Percentiles rank a stretch among this genome's conserved stretches.
Evolutionary conservation across 192 early-diverging fungal species (phyloP).

Genomic region (Kickxella alabastrina): DNA sequence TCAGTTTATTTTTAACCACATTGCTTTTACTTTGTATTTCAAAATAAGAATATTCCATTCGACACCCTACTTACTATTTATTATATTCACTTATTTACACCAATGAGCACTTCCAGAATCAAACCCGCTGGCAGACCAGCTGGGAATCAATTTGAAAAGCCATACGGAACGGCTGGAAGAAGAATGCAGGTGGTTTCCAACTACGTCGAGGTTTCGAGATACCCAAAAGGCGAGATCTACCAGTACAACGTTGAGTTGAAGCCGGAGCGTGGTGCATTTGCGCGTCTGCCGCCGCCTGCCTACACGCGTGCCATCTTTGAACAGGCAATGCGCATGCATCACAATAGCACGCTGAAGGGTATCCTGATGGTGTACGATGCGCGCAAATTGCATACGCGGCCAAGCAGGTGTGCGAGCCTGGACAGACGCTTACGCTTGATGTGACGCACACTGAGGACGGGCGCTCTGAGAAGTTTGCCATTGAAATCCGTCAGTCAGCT

Average conservation of each 20-base stretch:
- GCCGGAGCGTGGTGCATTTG: slow-evolving; percentile 45
- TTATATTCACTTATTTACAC: too few relatives aligned
- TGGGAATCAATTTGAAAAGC: too few relatives aligned
- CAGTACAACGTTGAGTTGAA: slow-evolving; percentile 84
- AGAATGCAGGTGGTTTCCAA: slow-evolving; percentile 57
- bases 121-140: too few relatives aligned
- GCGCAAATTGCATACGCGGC: slow-evolving; percentile 79
- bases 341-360: slow-evolving; percentile 56
- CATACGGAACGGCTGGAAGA: slow-evolving; percentile 29
- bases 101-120: too few relatives aligned
- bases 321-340: slow-evolving; percentile 34
- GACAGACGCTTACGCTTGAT: slow-evolving; percentile 57
- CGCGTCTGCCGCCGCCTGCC: slow-evolving; percentile 25
- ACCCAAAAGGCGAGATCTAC: slow-evolving; percentile 63
- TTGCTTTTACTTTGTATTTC: too few relatives aligned
- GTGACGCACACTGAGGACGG: slow-evolving; percentile 34
- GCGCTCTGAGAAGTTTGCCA: slow-evolving; percentile 53
- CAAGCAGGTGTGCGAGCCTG: slow-evolving; percentile 67
- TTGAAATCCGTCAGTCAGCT: slow-evolving; percentile 55
- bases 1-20: too few relatives aligned
- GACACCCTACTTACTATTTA: too few relatives aligned
- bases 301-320: slow-evolving; percentile 75
- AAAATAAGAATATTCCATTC: too few relatives aligned
- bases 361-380: slow-evolving; percentile 79
- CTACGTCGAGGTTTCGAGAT: slow-evolving; percentile 70